Evolutionary conservation across 768 basidiomycete genomes (phyloP).

Genomic region (Mycena belliarum): DNA sequence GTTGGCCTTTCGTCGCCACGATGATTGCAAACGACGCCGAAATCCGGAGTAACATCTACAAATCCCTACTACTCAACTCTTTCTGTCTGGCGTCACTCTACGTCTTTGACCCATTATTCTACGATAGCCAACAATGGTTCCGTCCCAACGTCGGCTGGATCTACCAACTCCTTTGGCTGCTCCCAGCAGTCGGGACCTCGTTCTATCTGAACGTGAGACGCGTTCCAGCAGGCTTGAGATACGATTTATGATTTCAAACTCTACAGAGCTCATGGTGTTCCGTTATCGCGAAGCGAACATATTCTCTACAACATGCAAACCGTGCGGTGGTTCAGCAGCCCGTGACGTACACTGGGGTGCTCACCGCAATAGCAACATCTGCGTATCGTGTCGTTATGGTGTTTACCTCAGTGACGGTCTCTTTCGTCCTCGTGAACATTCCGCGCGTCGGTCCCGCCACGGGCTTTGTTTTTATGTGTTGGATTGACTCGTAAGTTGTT

Average conservation of each 20-base stretch:
- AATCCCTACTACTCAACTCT: constrained; percentile 72
- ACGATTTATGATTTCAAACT: constrained; percentile 10
- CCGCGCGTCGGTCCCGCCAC: constrained; percentile 63
- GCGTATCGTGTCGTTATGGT: constrained; percentile 85
- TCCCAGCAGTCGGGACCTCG: constrained; percentile 73
- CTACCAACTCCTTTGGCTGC: constrained; percentile 76
- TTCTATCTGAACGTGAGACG: constrained; percentile 81
- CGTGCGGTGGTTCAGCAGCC: constrained; percentile 54
- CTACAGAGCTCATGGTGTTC: constrained; percentile 75
- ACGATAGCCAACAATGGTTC: constrained; percentile 63
- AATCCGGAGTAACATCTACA: constrained; percentile 72
- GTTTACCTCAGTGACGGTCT: constrained; percentile 69
- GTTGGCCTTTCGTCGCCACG: constrained; percentile 66
- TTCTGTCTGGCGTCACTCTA: constrained; percentile 74
- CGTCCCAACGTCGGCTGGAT: constrained; percentile 75
- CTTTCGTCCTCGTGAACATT: constrained; percentile 61
- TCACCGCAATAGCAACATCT: constrained; percentile 75
- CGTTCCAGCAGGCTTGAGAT: not conserved
- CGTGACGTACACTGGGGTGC: constrained; percentile 65
- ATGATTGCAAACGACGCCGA: constrained; percentile 72
- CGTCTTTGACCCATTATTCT: constrained; percentile 70
- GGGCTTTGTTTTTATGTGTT: constrained; percentile 77
- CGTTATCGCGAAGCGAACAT: constrained; percentile 74
- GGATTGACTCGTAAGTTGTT: constrained; percentile 80
- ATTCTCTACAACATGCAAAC: constrained; percentile 67